A percentile compares a stretch with the other conserved stretches of the same genome.
Evolutionary conservation across 2,329 filamentous ascomycete species (phyloP).

Genomic region (Aphanocladium album): DNA sequence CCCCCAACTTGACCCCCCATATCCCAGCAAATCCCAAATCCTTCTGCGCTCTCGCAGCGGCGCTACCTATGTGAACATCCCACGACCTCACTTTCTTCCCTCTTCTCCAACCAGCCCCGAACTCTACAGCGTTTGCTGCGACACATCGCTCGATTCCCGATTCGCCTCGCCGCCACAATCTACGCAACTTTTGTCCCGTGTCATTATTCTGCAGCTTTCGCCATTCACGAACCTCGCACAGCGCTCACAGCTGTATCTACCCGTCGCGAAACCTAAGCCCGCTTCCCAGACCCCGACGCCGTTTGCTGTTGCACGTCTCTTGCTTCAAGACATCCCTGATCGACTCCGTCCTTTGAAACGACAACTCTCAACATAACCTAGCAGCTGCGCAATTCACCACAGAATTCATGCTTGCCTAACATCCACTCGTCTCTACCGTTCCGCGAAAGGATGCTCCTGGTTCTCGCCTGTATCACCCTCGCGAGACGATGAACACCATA

Average conservation of each 20-base stretch:
- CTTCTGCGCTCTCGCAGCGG: conserved; percentile 1
- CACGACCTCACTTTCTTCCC: neutral
- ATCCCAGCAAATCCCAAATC: neutral
- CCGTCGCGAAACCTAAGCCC: neutral
- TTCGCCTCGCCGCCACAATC: neutral
- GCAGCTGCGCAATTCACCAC: neutral
- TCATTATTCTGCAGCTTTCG: neutral
- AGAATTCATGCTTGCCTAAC: conserved; percentile 1
- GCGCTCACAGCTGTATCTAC: neutral
- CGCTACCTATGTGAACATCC: conserved; percentile 8
- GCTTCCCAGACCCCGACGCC: neutral
- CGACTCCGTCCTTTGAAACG: neutral
- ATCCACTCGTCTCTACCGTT: neutral
- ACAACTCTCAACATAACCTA: neutral
- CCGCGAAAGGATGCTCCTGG: conserved; percentile 8
- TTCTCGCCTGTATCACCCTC: neutral
- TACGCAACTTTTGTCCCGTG: neutral
- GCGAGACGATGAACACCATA: conserved; percentile 6
- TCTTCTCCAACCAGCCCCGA: neutral
- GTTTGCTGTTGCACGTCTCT: neutral
- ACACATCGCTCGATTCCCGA: neutral
- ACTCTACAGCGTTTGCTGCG: neutral
- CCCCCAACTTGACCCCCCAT: neutral
- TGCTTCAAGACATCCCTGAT: neutral
- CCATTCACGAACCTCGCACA: neutral